phyloP scores from a whole-genome alignment of 73 alveolate species.

The Symbiodinium pilosum region DNA sequence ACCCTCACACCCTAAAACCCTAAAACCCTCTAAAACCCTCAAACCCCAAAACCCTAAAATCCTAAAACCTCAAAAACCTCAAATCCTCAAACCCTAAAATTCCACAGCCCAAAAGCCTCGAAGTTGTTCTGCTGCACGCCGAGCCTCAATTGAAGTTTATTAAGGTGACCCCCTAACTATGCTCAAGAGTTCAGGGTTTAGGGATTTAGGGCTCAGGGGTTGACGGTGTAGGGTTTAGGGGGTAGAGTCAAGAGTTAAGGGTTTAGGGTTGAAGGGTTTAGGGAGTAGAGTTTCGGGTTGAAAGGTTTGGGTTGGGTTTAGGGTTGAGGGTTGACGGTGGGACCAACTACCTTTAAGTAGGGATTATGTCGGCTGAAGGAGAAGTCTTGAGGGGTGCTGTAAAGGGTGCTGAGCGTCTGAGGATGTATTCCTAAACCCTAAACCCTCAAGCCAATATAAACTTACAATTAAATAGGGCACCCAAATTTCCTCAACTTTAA shows the following conservation, averaged over 20 bases:
- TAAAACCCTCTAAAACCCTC: not conserved
- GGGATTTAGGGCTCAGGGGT: not conserved
- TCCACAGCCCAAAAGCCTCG: not conserved
- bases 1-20: not conserved
- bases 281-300: not conserved
- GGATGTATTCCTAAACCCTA: too few relatives aligned
- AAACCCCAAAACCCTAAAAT: not conserved
- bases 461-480: too few relatives aligned
- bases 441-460: too few relatives aligned
- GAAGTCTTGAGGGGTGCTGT: too few relatives aligned
- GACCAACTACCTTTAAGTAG: too few relatives aligned
- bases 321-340: too few relatives aligned
- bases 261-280: not conserved
- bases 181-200: not conserved
- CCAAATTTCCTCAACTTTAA: too few relatives aligned
- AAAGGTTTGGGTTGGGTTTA: too few relatives aligned
- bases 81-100: not conserved
- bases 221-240: not conserved
- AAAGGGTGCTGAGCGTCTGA: too few relatives aligned
- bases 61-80: not conserved
- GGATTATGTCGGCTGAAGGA: too few relatives aligned
- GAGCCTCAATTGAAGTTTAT: too few relatives aligned
- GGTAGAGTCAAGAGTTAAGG: not conserved
- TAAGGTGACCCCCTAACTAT: not conserved
- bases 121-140: constrained; percentile 7